Evolutionary conservation across 805 yeast genomes (phyloP), one percentile per base, ranked within the genome.

Genomic region (Candida pseudofarinosa): DNA sequence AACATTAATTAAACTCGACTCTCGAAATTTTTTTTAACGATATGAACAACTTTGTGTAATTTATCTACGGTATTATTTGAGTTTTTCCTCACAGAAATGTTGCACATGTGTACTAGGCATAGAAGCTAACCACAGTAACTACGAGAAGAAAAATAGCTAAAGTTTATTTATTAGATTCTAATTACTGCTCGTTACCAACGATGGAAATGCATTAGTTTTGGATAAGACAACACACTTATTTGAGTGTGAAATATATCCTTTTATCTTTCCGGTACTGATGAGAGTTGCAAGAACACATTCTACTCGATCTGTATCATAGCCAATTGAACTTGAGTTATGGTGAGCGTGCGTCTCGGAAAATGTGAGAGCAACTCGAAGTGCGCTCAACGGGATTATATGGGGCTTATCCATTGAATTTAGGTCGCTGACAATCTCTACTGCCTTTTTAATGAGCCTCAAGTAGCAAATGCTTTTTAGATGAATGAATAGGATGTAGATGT

Each of bases 171-270:
- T n/a, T n/a, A n/a, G n/a, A n/a, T n/a, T n/a, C n/a, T n/a, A n/a
- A n/a, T n/a, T n/a, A n/a, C n/a, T n/a, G n/a, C n/a, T n/a, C n/a
- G n/a, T n/a, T n/a, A n/a, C n/a, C n/a, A n/a, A n/a, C n/a, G n/a
- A n/a, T 23, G 93, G 95, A 58, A 88, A 88, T 2, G 96, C 82
- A 19, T 78, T 79, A 14, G 70, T 76, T 59, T 84, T 87, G 58
- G 93, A 82, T 42, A 88, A 62, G 7, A 89, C 96, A 15, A 87
- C 67, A 39, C 86, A 84, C 33, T 78, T 68, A 54, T 85, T 81
- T 3, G 81, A 75, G 56, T 88, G 93, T 4, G 95, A 85, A 13
- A 89, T 60, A 59, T 89, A 89, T 0, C 96, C 97, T 60, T 85
- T 88, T 37, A 88, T 66, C 43, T 60, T 65, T 6, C 83, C 83